Evolutionary conservation across 179 eudicot species (phyloP).

Genomic region (Kewa caespitosa): DNA sequence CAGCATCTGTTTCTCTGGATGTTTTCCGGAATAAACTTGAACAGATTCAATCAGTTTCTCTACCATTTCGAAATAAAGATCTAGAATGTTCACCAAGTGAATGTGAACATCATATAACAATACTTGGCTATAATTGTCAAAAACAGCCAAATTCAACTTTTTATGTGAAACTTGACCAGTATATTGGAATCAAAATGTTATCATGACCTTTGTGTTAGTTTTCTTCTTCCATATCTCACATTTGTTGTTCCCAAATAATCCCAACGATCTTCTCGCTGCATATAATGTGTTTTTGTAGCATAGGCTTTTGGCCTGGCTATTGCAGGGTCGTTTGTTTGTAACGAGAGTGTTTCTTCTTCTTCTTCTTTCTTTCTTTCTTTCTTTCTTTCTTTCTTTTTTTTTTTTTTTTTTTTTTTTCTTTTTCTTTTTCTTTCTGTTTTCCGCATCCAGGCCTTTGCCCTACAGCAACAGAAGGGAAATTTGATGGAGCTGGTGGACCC

Average conservation of each 20-base stretch:
- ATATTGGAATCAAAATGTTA: no score
- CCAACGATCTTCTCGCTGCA: not conserved
- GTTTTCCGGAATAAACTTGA: no score
- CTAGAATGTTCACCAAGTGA: no score
- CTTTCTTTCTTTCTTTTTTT: not conserved
- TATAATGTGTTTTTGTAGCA: not conserved
- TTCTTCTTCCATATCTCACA: not conserved
- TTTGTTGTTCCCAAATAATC: not conserved
- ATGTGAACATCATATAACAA: no score
- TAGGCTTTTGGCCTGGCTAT: not conserved
- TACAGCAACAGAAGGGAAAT: slow-evolving; percentile 39
- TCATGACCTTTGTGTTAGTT: no score
- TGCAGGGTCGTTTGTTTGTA: not conserved
- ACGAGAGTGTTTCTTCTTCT: not conserved
- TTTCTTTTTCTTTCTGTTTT: not conserved
- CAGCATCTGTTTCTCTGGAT: no score
- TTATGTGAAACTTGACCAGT: no score
- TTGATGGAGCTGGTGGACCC: slow-evolving; percentile 48
- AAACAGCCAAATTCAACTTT: no score
- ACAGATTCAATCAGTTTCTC: no score
- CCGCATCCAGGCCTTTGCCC: slow-evolving; percentile 31
- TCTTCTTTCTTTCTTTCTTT: no score
- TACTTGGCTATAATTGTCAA: no score
- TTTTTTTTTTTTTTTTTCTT: not conserved
- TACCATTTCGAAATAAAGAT: no score